A percentile compares a stretch with the other conserved stretches of the same genome.
phyloP scores from a whole-genome alignment of 2,329 filamentous ascomycete species.

The Chrysoporthe puriensis region DNA sequence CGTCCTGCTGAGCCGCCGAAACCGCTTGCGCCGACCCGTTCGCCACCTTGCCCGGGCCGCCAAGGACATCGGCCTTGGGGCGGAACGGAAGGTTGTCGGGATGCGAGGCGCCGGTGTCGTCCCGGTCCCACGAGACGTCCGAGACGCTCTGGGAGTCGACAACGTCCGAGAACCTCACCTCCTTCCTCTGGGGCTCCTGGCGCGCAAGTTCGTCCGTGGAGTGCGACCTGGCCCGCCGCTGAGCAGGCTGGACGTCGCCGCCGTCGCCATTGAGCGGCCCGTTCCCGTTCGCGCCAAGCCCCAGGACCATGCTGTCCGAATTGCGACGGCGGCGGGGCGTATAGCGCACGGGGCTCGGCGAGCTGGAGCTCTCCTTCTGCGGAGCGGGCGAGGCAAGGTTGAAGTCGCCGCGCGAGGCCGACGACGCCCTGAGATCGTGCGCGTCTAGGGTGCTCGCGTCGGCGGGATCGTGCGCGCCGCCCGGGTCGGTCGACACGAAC shows the following conservation, averaged over 20 bases:
- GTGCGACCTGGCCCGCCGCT: slow-evolving; percentile 19
- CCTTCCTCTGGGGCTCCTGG: slow-evolving; percentile 21
- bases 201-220: slow-evolving; percentile 15
- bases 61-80: not conserved
- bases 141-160: slow-evolving; percentile 28
- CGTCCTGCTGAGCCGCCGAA: slow-evolving; percentile 9
- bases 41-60: not conserved
- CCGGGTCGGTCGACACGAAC: slow-evolving; percentile 12
- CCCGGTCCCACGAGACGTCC: slow-evolving; percentile 23
- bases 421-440: not conserved
- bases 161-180: slow-evolving; percentile 27
- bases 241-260: slow-evolving; percentile 8
- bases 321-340: slow-evolving; percentile 33
- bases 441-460: not conserved
- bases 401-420: slow-evolving; percentile 1
- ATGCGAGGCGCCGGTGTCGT: slow-evolving; percentile 16
- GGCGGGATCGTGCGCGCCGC: not conserved
- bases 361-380: slow-evolving; percentile 19
- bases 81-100: slow-evolving; percentile 20
- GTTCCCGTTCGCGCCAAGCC: slow-evolving; percentile 10
- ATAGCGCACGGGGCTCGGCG: slow-evolving; percentile 26
- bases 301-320: slow-evolving; percentile 32
- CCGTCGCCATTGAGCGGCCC: not conserved
- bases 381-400: slow-evolving; percentile 15
- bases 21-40: slow-evolving; percentile 14